Percentiles rank a stretch among this genome's conserved stretches.
Conservation (phyloP, 225 moss, liverwort and hornwort genomes). For the Thuidium tamariscinum region DNA sequence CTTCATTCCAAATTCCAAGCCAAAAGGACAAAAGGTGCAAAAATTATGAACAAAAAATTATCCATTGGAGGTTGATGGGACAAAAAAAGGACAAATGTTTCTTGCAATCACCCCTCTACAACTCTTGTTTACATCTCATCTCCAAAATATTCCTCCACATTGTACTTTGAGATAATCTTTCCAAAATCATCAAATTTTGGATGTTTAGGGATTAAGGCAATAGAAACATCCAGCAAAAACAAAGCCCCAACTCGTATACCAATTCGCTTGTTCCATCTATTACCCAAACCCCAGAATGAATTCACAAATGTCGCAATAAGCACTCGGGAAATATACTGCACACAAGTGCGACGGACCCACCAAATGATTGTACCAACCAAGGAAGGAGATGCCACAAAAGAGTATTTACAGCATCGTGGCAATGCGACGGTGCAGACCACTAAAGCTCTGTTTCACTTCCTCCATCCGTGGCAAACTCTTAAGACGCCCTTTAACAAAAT, state of each 20-base stretch:
- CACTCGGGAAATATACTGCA: background rate
- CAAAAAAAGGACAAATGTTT: too few relatives aligned
- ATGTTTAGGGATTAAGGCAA: too few relatives aligned
- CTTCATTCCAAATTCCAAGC: too few relatives aligned
- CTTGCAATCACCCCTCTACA: too few relatives aligned
- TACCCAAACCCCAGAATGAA: too few relatives aligned
- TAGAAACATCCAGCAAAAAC: background rate
- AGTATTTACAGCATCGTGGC: background rate
- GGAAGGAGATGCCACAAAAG: background rate
- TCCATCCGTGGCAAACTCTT: background rate
- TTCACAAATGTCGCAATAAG: background rate
- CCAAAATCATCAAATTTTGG: too few relatives aligned
- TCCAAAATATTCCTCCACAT: too few relatives aligned
- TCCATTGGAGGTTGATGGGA: too few relatives aligned
- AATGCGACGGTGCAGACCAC: background rate
- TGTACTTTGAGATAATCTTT: too few relatives aligned
- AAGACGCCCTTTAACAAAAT: background rate
- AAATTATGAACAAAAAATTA: too few relatives aligned
- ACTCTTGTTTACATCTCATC: too few relatives aligned
- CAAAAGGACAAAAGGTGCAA: too few relatives aligned
- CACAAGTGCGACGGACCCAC: background rate
- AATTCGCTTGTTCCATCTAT: background rate
- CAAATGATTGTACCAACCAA: background rate
- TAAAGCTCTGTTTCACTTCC: background rate
- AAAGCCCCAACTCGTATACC: background rate